A percentile compares a stretch with the other conserved stretches of the same genome.
These are phyloP conservation scores for Populus hybrid DNA, from an alignment of 441 rosid genomes.

Conservation along the genomic window DNA sequence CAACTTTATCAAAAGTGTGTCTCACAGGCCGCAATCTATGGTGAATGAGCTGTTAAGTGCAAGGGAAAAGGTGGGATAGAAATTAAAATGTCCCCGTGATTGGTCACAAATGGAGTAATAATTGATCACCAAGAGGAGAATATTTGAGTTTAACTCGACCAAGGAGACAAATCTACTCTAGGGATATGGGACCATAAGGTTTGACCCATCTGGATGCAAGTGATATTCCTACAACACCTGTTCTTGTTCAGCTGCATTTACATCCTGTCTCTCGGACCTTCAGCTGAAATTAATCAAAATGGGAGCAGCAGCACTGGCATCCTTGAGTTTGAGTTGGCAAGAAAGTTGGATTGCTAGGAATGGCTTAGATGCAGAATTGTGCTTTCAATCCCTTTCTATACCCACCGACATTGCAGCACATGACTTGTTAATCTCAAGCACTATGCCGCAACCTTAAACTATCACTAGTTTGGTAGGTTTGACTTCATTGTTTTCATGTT, in stretches of 20 bases:
- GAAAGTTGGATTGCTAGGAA: background rate
- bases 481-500: background rate
- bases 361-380: background rate
- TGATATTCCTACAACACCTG: background rate
- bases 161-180: background rate
- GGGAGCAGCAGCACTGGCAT: constrained; percentile 4
- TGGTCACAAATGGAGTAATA: background rate
- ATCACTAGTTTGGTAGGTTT: background rate
- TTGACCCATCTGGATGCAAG: background rate
- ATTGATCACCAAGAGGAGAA: background rate
- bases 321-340: background rate
- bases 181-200: background rate
- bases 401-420: background rate
- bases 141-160: background rate
- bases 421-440: background rate
- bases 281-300: background rate
- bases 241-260: background rate
- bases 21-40: constrained; percentile 7
- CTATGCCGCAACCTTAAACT: background rate
- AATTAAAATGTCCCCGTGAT: background rate
- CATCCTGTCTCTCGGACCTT: background rate
- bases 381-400: background rate
- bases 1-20: constrained; percentile 9
- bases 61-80: background rate
- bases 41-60: background rate